Base-by-base conservation (phyloP, 108 stramenopile genomes). In the Cyclotella atomus region DNA sequence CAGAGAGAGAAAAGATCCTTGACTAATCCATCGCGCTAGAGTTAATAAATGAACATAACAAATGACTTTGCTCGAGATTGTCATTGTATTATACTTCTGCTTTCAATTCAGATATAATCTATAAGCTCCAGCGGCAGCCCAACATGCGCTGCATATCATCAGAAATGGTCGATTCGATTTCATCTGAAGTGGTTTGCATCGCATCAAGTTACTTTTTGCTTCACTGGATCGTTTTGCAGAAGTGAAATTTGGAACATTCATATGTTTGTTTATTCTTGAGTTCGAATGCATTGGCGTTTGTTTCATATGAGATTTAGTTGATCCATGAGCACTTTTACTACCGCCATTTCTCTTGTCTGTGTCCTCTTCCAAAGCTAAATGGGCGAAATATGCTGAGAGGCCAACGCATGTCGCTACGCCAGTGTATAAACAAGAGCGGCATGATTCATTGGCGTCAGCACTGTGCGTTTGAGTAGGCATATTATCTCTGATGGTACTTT, bases 321-420 rank as follows among this genome's bases (percentile, higher is more conserved):
- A 23, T 23, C 21, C 1, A 23, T 23, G 0, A 2, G 12, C 24
- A 68, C 7, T 35, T 7, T 35, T 15, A 44, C 20, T 32, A 19
- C 35, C 15, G 21, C 34, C 67, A 19, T 56, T 38, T 17, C 44
- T 23, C 9, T 44, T 38, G 45, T 33, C 61, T 15, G 57, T 49
- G 16, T n/a, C n/a, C n/a, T 87, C 81, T 53, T 83, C 77, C 0
- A 60, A 68, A 2, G 84, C 91, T 34, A 88, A 64, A 36, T 88
- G 76, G 16, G 75, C 45, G 83, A 89, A 92, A 63, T 89, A 89
- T 2, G 81, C 77, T 23, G 91, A 84, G 15, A 92, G 73, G 1
- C 87, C 91, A 20, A 73, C 54, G 56, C 89, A 92, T 4, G 89
- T 88, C 9, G 68, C 73, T 30, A 92, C 77, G 34, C 91, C 91